Conservation (phyloP, 352 stramenopile genomes). For the Phytophthora kernoviae region DNA sequence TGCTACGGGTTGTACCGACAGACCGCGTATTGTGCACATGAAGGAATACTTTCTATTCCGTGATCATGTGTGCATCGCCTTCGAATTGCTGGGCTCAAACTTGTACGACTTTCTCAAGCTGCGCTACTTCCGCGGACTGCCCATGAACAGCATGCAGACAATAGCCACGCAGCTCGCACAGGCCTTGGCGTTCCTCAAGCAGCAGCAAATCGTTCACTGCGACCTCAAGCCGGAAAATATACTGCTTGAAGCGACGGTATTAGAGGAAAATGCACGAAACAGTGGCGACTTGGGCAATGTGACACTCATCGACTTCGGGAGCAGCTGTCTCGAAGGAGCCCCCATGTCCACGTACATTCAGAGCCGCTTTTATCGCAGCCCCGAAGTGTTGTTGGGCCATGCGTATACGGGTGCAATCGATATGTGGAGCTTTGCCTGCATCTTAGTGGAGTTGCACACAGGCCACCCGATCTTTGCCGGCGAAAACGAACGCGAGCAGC, state of each 20-base stretch:
- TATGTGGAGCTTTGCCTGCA: slow-evolving; percentile 92
- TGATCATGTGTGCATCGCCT: slow-evolving; percentile 96
- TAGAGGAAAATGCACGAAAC: slow-evolving; percentile 7
- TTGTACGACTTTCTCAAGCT: slow-evolving; percentile 97
- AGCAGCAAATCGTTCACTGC: slow-evolving; percentile 94
- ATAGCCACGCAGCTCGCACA: slow-evolving; percentile 90
- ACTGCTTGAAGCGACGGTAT: slow-evolving; percentile 34
- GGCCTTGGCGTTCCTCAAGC: slow-evolving; percentile 76
- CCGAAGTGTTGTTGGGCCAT: slow-evolving; percentile 96
- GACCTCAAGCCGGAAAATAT: slow-evolving; percentile 99
- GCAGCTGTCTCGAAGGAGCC: slow-evolving; percentile 91
- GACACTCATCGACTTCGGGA: slow-evolving; percentile 98
- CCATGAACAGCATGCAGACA: slow-evolving; percentile 86
- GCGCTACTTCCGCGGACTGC: slow-evolving; percentile 95
- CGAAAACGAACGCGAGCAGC: slow-evolving; percentile 83
- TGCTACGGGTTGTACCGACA: slow-evolving; percentile 24
- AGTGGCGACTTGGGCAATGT: slow-evolving; percentile 31
- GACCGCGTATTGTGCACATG: slow-evolving; percentile 89
- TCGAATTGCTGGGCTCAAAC: slow-evolving; percentile 96
- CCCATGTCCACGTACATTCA: slow-evolving; percentile 98
- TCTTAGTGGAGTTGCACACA: slow-evolving; percentile 83
- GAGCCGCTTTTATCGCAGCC: slow-evolving; percentile 97
- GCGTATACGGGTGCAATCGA: slow-evolving; percentile 79
- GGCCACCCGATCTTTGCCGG: slow-evolving; percentile 87
- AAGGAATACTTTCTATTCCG: slow-evolving; percentile 94